Conservation (phyloP, 2,329 filamentous ascomycete species). For the Diaporthe ilicicola region DNA sequence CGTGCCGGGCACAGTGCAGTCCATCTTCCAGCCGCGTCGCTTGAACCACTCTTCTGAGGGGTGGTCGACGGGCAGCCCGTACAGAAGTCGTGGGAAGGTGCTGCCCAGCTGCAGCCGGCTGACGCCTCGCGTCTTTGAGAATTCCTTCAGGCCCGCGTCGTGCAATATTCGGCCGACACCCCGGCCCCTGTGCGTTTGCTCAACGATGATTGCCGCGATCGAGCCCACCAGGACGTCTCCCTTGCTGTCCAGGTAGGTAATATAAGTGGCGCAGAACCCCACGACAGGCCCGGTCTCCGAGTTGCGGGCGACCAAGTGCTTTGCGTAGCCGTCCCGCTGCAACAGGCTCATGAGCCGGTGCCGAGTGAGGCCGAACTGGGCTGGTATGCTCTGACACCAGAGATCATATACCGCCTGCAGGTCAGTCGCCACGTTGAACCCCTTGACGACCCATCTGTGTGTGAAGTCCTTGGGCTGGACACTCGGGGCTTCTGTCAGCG, state of each 20-base stretch:
- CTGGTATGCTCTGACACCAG: slow-evolving; percentile 56
- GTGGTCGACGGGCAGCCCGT: slow-evolving; percentile 58
- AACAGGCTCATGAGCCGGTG: slow-evolving; percentile 56
- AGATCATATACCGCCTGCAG: slow-evolving; percentile 52
- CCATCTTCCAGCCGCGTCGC: slow-evolving; percentile 61
- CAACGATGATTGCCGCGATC: slow-evolving; percentile 62
- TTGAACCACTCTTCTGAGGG: slow-evolving; percentile 60
- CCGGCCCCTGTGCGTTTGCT: slow-evolving; percentile 53
- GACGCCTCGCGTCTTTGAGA: slow-evolving; percentile 60
- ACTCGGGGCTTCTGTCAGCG: slow-evolving; percentile 34
- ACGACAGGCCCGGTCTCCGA: slow-evolving; percentile 53
- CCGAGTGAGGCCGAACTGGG: slow-evolving; percentile 55
- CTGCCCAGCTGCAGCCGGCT: slow-evolving; percentile 64
- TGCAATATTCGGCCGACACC: slow-evolving; percentile 65
- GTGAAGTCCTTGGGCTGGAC: slow-evolving; percentile 43
- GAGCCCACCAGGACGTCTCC: slow-evolving; percentile 64
- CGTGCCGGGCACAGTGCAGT: slow-evolving; percentile 52
- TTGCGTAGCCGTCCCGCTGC: slow-evolving; percentile 62
- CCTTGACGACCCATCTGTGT: slow-evolving; percentile 51
- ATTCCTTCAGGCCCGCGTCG: slow-evolving; percentile 57
- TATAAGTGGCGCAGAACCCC: slow-evolving; percentile 69
- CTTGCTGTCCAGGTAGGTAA: slow-evolving; percentile 62
- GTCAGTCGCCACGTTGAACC: slow-evolving; percentile 51
- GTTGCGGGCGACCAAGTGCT: slow-evolving; percentile 65
- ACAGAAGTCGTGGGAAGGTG: slow-evolving; percentile 66